Evolutionary conservation across 2,329 filamentous ascomycete genomes (phyloP), one percentile per base, ranked within the genome.

Genomic region (Colletotrichum magnum): DNA sequence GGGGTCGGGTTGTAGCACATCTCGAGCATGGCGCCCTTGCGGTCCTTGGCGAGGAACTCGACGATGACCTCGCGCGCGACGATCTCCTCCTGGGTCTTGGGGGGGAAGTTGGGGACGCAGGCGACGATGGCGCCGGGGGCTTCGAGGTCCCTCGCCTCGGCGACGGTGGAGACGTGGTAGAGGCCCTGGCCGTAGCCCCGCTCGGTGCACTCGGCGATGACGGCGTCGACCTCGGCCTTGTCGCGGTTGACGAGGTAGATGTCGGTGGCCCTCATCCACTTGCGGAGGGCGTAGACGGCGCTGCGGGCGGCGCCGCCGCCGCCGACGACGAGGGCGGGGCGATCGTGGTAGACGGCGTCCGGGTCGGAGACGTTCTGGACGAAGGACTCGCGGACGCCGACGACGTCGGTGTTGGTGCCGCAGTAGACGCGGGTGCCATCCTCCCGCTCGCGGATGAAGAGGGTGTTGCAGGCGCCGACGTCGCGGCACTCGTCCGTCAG

Each of bases 1-100:
- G 92, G 90, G 3, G 85, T 83, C 0, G 93, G 93, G 77, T 94
- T 93, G 77, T 95, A 95, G 83, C 92, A 94, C 93, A 95, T 95
- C 79, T 95, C 93, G 69, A 95, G 78, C 65, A 95, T 88, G 6
- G 89, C 89, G 6, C 92, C 92, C 79, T 92, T 91, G 70, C 86
- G 80, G 36, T 83, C 76, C 77, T 83, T 83, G 39, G 71, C 66
- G 12, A 86, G 72, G 56, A 85, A 86, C 3, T 82, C 78, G 74
- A 89, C 84, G 0, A 86, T 78, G 0, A 93, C 84, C 1, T 79
- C 77, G 1, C 93, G 83, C 4, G 91, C 88, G 50, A 83, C 81
- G 32, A 85, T 82, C 82, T 96, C 93, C 32, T 86, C 86, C 2
- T 83, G 79, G 0, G 89, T 92, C 74, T 84, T 84, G 0, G 93